Evolutionary conservation across 1,284 basidiomycete genomes (phyloP), one percentile per base, ranked within the genome.

Genomic region (Leccinum pachyderme): DNA sequence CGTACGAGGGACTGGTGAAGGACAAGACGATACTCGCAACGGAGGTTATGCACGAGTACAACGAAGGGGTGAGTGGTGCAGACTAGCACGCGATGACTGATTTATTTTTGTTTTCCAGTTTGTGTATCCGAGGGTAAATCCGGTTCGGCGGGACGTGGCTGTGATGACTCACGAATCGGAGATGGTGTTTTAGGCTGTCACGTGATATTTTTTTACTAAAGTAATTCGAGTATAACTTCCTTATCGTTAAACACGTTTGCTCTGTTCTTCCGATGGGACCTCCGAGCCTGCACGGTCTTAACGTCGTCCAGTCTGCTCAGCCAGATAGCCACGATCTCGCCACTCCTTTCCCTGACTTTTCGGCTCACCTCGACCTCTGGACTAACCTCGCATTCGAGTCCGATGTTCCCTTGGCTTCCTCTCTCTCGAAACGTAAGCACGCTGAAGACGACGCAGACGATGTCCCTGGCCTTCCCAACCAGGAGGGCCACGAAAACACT

Each of bases 121-220:
- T 67, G 92, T 94, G 8, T 83, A 89, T 64, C 91, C 91, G 12
- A 81, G 84, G 56, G 71, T 91, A 54, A 88, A 90, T 66, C 86
- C 86, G 6, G 76, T 91, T 28, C 81, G 87, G 24, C 82, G 78
- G 57, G 91, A 93, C 61, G 88, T 82, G 2, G 82, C 84, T 3
- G 87, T 90, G n/a, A 91, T 90, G 89, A 93, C 91, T 1, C 84
- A 91, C 68, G 77, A 93, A 62, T 82, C 87, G 2, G 91, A 93
- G 75, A 79, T 91, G 61, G 81, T 92, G 7, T 1, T 63, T 8
- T 33, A 54, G 41, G 24, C 49, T 43, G 51, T 69, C 63, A 69
- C 32, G 61, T 61, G 54, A 65, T 44, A 7, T 61, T 67, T 59
- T 67, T 70, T 64, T 55, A 3, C n/a, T 8, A 4, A 7, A 5